Evolutionary conservation across 1,284 basidiomycete genomes (phyloP).

Genomic region (Acaromyces ingoldii): DNA sequence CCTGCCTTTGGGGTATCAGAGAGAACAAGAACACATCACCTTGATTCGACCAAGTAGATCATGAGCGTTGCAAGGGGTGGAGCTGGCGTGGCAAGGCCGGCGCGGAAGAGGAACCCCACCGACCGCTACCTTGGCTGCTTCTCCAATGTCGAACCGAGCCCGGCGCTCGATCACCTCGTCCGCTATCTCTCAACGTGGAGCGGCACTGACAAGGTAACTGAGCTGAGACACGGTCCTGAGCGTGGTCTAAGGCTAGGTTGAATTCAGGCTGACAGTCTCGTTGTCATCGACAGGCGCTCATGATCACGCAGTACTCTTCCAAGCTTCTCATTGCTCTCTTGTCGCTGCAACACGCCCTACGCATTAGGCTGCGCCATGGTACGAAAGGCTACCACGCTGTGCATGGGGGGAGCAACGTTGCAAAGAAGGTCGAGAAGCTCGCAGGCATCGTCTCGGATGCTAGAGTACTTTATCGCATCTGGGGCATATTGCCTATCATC

Average conservation of each 20-base stretch:
- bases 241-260: too few species aligned
- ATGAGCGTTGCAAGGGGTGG: too few species aligned
- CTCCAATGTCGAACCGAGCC: constrained; percentile 32
- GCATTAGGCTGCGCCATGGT: constrained; percentile 25
- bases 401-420: constrained; percentile 22
- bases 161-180: constrained; percentile 41
- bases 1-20: too few species aligned
- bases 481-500: constrained; percentile 49
- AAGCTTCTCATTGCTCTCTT: constrained; percentile 44
- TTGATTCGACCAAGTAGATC: too few species aligned
- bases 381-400: constrained; percentile 19
- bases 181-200: constrained; percentile 49
- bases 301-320: constrained; percentile 46
- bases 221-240: too few species aligned
- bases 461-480: constrained; percentile 44
- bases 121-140: constrained; percentile 41
- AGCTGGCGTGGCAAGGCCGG: too few species aligned
- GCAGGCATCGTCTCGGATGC: constrained; percentile 39
- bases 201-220: constrained; percentile 46
- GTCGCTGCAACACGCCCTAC: constrained; percentile 34
- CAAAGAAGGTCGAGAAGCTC: constrained; percentile 27
- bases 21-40: too few species aligned
- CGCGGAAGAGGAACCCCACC: constrained; percentile 11
- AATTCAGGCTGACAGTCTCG: neutral
- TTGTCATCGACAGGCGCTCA: constrained; percentile 23